These are phyloP conservation scores for Ceratocystis variospora DNA, from an alignment of 2,329 filamentous ascomycete genomes.

Conservation along the genomic window DNA sequence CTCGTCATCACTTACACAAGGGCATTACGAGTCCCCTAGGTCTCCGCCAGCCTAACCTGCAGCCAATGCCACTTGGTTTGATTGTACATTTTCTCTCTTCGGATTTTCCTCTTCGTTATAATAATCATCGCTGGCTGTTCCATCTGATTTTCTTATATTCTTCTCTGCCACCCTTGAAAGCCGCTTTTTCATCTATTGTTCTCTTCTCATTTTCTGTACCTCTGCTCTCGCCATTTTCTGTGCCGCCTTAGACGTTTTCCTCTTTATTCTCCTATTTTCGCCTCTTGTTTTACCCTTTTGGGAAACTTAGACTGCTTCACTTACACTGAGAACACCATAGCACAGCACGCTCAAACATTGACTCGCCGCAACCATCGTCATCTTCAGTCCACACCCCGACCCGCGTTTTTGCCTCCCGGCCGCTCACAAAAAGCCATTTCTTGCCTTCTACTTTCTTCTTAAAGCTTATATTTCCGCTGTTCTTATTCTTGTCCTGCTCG, in stretches of 20 bases:
- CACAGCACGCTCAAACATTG: too few species aligned
- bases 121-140: background rate
- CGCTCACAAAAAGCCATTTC: too few species aligned
- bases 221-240: background rate
- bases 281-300: background rate
- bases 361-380: too few species aligned
- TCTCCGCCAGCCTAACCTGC: too few species aligned
- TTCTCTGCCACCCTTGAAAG: background rate
- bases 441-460: too few species aligned
- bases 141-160: constrained; percentile 6
- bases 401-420: too few species aligned
- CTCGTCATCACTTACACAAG: constrained; percentile 11
- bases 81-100: background rate
- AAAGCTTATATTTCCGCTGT: too few species aligned
- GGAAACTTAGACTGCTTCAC: background rate
- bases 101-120: background rate
- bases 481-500: too few species aligned
- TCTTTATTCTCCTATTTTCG: background rate
- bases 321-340: background rate
- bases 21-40: constrained; percentile 8
- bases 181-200: too few species aligned
- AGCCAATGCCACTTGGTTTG: constrained; percentile 5
- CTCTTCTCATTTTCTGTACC: too few species aligned
- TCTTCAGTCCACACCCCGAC: too few species aligned
- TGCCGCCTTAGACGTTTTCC: background rate